Base-by-base conservation (phyloP, 768 basidiomycete species). In the Strobilomyces confusus region DNA sequence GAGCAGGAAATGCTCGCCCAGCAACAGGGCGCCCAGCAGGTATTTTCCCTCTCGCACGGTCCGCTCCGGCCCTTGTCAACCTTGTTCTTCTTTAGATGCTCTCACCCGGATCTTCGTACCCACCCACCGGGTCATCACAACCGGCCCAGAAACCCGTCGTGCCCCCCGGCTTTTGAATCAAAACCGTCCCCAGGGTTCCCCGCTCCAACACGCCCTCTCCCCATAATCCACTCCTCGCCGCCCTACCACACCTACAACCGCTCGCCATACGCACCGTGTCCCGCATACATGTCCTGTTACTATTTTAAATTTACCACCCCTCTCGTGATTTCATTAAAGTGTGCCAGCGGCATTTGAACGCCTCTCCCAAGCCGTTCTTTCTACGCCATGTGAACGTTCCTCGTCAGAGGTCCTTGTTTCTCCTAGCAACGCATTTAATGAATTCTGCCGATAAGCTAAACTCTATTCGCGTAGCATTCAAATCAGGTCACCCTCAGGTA, bases 1-100 rank as follows among this genome's bases (percentile, higher is more conserved):
- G 97, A 98, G 73, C 86, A 89, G 73, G 94, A 98, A 73, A 82
- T 92, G 80, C 75, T 90, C 57, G 91, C 91, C 48, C 94, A 95
- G 69, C 92, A 94, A 68, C 88, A 92, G 70, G 94, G 94, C 41
- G 87, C 87, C 13, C 91, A 93, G 70, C 89, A 91, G 82, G 93
- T 90, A 52, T 54, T 78, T 78, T 58, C 59, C 45, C 15, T 41
- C 20, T 34, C 2, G 11, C 33, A 25, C 15, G 23, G 26, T 17
- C 15, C 34, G 1, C 44, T 33, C 46, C 37, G 34, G 55, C 60
- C 37, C 36, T 52, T 44, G 56, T 57, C 44, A 57, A 5, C 53
- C 37, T 41, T 58, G 44, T 37, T 47, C 56, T 64, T 56, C 32
- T 8, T 4, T 64, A 92, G 92, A 87, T 93, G 84, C 79, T 92